These are phyloP conservation scores for Phaeotremella skinneri DNA, from an alignment of 768 basidiomycete genomes.

Conservation along the genomic window DNA sequence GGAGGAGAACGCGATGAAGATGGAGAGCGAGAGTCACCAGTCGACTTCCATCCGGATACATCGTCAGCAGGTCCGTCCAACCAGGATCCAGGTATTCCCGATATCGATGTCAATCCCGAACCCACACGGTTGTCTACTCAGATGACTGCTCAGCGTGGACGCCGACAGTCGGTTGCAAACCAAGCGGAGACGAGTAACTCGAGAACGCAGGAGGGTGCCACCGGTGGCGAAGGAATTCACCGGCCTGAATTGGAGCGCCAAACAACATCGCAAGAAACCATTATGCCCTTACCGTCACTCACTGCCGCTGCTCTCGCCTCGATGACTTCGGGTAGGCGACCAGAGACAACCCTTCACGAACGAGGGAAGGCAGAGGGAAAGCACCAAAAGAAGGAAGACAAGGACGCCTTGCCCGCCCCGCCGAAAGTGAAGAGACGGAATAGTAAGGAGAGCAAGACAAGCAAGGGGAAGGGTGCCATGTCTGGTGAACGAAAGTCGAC, in stretches of 20 bases:
- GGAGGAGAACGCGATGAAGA: background rate
- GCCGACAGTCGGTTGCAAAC: background rate
- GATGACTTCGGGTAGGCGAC: background rate
- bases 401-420: too few species aligned
- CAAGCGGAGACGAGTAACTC: background rate
- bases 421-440: too few species aligned
- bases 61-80: slow-evolving; percentile 31
- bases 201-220: background rate
- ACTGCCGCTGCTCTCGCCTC: background rate
- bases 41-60: slow-evolving; percentile 9
- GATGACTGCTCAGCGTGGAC: background rate
- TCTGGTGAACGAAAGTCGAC: too few species aligned
- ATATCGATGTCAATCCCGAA: slow-evolving; percentile 14
- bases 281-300: background rate
- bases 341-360: background rate
- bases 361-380: background rate
- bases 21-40: background rate
- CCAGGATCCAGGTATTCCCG: slow-evolving; percentile 40
- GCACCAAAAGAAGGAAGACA: background rate
- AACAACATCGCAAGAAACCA: slow-evolving; percentile 15
- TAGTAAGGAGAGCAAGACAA: background rate
- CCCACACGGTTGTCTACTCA: background rate
- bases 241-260: slow-evolving; percentile 6
- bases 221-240: background rate
- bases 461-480: too few species aligned